phyloP scores from a whole-genome alignment of 1,284 basidiomycete genomes.

The Veloboletus limbatus region DNA sequence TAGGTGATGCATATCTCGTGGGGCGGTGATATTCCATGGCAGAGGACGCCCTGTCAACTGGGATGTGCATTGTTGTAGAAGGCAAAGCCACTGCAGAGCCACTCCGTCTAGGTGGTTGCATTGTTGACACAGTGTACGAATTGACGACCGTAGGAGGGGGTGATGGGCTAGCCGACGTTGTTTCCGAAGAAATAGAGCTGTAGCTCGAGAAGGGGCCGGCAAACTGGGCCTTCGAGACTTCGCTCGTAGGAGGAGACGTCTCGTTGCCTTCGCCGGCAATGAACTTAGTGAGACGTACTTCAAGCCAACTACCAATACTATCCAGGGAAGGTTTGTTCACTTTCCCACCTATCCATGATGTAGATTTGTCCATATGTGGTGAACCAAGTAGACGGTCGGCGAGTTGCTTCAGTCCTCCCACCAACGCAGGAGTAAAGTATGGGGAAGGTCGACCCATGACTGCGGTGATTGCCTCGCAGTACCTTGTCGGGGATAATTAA shows the following conservation, averaged over 20 bases:
- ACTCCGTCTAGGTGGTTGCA: constrained; percentile 47
- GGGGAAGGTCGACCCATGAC: constrained; percentile 65
- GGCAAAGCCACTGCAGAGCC: constrained; percentile 64
- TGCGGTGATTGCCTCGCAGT: constrained; percentile 88
- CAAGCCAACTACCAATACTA: constrained; percentile 89
- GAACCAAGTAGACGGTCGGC: constrained; percentile 80
- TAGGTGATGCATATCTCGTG: constrained; percentile 46
- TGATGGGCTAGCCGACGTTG: constrained; percentile 68
- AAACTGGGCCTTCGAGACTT: constrained; percentile 41
- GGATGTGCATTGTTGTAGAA: constrained; percentile 42
- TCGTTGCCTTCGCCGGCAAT: constrained; percentile 85
- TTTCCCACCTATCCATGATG: constrained; percentile 81
- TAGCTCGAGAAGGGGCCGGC: constrained; percentile 93
- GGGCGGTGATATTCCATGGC: constrained; percentile 68
- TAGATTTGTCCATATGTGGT: constrained; percentile 66
- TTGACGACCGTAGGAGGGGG: constrained; percentile 61
- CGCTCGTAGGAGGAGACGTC: constrained; percentile 38
- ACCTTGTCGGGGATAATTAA: constrained; percentile 50
- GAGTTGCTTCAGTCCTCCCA: constrained; percentile 79
- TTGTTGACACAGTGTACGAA: constrained; percentile 39
- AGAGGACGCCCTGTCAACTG: constrained; percentile 69
- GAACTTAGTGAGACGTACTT: constrained; percentile 93
- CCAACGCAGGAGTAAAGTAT: constrained; percentile 64
- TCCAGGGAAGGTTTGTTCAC: constrained; percentile 88
- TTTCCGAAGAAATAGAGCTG: constrained; percentile 86